Evolutionary conservation across 1,139 yeast species (phyloP).

Genomic region (Yarrowia galli): DNA sequence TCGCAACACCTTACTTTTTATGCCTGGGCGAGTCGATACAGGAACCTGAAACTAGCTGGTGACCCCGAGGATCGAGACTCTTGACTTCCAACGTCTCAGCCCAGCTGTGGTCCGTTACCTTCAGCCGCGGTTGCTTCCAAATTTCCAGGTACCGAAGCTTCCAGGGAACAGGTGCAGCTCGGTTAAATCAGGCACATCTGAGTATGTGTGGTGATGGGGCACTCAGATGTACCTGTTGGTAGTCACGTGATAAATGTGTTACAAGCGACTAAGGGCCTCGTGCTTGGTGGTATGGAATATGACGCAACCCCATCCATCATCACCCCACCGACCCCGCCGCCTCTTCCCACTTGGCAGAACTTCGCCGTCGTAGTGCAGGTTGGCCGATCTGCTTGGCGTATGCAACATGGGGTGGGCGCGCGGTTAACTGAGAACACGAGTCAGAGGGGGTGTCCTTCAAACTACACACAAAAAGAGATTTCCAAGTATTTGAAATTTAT

Average conservation of each 20-base stretch:
- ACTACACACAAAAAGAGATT: too few relatives aligned
- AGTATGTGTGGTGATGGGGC: too few relatives aligned
- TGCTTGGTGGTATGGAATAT: too few relatives aligned
- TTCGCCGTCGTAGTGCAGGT: conserved; percentile 3
- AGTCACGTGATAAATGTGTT: too few relatives aligned
- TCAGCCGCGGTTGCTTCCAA: not conserved
- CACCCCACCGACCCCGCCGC: not conserved
- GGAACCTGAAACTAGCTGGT: not conserved
- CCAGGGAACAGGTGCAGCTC: not conserved
- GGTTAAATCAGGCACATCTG: too few relatives aligned
- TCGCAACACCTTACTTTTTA: too few relatives aligned
- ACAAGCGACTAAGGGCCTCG: too few relatives aligned
- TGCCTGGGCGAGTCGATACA: not conserved
- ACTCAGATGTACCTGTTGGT: too few relatives aligned
- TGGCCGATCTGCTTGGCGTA: not conserved
- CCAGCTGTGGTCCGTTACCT: not conserved
- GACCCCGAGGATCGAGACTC: not conserved
- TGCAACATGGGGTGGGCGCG: not conserved
- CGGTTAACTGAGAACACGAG: not conserved
- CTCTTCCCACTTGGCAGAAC: not conserved
- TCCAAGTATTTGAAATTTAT: too few relatives aligned
- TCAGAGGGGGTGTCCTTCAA: not conserved
- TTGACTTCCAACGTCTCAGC: not conserved
- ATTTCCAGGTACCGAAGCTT: not conserved
- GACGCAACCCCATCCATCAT: too few relatives aligned